phyloP scores from a whole-genome alignment of 192 early-diverging fungal species.

The Coemansia sp. region DNA sequence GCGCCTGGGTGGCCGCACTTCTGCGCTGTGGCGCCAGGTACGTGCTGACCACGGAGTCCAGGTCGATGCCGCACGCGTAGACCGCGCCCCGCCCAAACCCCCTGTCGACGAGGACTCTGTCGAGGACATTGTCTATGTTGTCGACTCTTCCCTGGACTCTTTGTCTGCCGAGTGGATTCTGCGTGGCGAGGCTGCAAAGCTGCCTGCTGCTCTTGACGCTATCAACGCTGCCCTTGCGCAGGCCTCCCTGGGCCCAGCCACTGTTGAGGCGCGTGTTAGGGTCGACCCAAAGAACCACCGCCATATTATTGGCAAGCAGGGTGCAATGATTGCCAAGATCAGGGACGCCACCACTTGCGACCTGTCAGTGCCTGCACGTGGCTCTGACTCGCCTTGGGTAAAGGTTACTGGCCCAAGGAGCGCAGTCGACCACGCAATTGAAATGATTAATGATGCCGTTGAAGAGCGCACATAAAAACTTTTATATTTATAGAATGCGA shows the following conservation, averaged over 20 bases:
- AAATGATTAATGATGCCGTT: conserved; percentile 31
- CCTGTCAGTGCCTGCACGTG: conserved; percentile 60
- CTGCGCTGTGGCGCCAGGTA: conserved; percentile 54
- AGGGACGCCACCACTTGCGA: conserved; percentile 62
- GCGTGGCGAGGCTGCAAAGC: conserved; percentile 54
- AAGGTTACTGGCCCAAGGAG: conserved; percentile 22
- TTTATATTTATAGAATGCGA: too few species aligned
- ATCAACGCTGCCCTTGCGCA: conserved; percentile 22
- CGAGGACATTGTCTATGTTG: conserved; percentile 23
- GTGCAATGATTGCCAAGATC: conserved; percentile 67
- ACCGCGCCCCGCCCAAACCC: conserved; percentile 30
- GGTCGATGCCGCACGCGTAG: conserved; percentile 48
- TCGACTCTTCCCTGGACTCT: conserved; percentile 1
- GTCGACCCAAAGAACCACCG: conserved; percentile 56
- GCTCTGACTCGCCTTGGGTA: conserved; percentile 28
- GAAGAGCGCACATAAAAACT: conserved; percentile 39
- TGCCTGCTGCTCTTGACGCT: conserved; percentile 38
- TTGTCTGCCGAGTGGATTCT: conserved; percentile 53
- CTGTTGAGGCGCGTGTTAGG: conserved; percentile 42
- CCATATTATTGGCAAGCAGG: conserved; percentile 73
- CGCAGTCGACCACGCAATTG: conserved; percentile 28
- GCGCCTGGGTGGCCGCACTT: conserved; percentile 54
- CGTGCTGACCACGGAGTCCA: conserved; percentile 63
- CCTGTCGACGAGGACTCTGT: conserved; percentile 5
- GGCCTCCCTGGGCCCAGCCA: background rate